Percentiles rank a stretch among this genome's conserved stretches.
These are phyloP conservation scores for Xerophyta viscosa DNA, from an alignment of 106 monocot species.

Conservation along the genomic window DNA sequence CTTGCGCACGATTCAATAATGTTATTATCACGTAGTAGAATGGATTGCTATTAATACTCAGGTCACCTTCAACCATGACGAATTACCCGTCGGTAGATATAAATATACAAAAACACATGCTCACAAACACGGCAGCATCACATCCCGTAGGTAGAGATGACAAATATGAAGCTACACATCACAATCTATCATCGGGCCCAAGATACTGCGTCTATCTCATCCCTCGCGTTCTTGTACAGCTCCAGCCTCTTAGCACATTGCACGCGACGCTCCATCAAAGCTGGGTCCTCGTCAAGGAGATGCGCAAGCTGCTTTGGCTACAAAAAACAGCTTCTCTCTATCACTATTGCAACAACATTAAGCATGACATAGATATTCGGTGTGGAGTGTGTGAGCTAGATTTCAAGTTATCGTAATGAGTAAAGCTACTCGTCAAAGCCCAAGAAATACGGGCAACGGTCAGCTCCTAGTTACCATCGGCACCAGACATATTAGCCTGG, in stretches of 20 bases:
- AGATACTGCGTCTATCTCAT: conserved; percentile 66
- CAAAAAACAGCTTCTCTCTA: not conserved
- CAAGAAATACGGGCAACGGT: too few relatives aligned
- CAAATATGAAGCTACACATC: not conserved
- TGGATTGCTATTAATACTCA: too few relatives aligned
- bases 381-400: not conserved
- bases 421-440: too few relatives aligned
- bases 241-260: conserved; percentile 78
- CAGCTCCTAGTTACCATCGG: too few relatives aligned
- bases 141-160: not conserved
- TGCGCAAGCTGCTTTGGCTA: conserved; percentile 71
- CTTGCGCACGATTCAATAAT: too few relatives aligned
- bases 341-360: not conserved
- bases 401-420: too few relatives aligned
- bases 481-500: too few relatives aligned
- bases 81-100: too few relatives aligned
- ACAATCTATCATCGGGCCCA: conserved; percentile 38
- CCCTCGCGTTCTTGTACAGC: conserved; percentile 61
- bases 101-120: too few relatives aligned
- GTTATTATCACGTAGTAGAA: too few relatives aligned
- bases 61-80: too few relatives aligned
- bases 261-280: conserved; percentile 63
- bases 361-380: not conserved
- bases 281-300: conserved; percentile 82
- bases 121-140: too few relatives aligned